phyloP scores from a whole-genome alignment of 163 green algal genomes.

The Scenedesmus sp. region DNA sequence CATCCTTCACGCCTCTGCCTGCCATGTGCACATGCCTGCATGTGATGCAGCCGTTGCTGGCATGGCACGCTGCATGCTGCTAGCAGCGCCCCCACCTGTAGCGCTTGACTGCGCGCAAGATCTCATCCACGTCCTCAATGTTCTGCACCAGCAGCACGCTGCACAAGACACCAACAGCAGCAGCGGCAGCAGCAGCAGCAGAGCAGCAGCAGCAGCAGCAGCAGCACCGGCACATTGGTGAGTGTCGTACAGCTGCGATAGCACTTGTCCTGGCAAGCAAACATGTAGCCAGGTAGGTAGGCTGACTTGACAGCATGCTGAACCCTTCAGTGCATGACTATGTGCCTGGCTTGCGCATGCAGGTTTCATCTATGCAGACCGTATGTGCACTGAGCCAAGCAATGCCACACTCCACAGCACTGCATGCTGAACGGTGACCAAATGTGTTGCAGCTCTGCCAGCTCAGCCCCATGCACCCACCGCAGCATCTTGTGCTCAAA shows the following conservation, averaged over 20 bases:
- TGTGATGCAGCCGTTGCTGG: background rate
- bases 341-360: background rate
- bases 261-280: background rate
- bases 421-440: no score
- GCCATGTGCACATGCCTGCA: background rate
- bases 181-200: background rate
- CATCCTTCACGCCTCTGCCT: no score
- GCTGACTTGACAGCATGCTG: no score
- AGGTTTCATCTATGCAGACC: background rate
- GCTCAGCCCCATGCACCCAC: background rate
- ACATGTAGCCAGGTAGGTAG: no score
- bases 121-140: constrained; percentile 59
- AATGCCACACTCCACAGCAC: background rate
- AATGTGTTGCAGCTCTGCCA: background rate
- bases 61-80: no score
- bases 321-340: no score
- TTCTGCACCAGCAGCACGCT: constrained; percentile 64
- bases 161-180: constrained; percentile 19
- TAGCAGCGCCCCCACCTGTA: background rate
- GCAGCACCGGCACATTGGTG: background rate
- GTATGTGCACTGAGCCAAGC: background rate
- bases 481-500: constrained; percentile 51
- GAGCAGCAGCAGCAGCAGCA: background rate
- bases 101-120: constrained; percentile 41
- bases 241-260: background rate